phyloP scores from a whole-genome alignment of 352 stramenopile genomes.

The Aphanomyces cochlioides region DNA sequence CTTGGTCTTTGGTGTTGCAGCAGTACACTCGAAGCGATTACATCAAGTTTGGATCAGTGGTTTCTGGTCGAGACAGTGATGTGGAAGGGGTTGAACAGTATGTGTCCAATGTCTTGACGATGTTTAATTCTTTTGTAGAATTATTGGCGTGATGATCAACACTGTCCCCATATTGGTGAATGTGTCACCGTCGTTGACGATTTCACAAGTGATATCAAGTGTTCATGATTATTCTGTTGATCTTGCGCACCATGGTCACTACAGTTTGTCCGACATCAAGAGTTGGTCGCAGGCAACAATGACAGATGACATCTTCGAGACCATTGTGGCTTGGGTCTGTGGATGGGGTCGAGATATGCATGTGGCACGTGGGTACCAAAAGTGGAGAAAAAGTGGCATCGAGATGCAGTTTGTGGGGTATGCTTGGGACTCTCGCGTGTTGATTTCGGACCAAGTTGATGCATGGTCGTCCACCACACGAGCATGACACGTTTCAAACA shows the following conservation, averaged over 20 bases:
- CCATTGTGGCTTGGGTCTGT: not conserved
- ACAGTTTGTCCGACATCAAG: slow-evolving; percentile 15
- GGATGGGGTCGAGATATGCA: too few species aligned
- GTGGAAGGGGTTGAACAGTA: slow-evolving; percentile 7
- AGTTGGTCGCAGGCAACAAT: not conserved
- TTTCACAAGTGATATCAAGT: not conserved
- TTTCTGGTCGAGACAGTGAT: not conserved
- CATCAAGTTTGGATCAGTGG: slow-evolving; percentile 3
- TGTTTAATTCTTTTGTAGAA: not conserved
- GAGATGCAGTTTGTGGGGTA: too few species aligned
- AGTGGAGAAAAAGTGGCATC: too few species aligned
- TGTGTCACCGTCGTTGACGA: not conserved
- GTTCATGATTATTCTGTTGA: not conserved
- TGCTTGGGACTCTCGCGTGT: too few species aligned
- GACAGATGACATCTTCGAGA: slow-evolving; percentile 7
- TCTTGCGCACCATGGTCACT: not conserved
- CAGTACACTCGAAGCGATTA: slow-evolving; percentile 12
- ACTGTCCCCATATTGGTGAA: too few species aligned
- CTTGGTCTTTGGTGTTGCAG: not conserved
- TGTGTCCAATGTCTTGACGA: not conserved
- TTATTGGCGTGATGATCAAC: not conserved
- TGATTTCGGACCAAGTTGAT: too few species aligned
- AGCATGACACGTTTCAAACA: too few species aligned
- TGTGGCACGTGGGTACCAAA: too few species aligned
- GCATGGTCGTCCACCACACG: too few species aligned